Percentiles rank a stretch among this genome's conserved stretches.
Conservation (phyloP, 164 flowering plant genomes). For the Sextonia rubra region DNA sequence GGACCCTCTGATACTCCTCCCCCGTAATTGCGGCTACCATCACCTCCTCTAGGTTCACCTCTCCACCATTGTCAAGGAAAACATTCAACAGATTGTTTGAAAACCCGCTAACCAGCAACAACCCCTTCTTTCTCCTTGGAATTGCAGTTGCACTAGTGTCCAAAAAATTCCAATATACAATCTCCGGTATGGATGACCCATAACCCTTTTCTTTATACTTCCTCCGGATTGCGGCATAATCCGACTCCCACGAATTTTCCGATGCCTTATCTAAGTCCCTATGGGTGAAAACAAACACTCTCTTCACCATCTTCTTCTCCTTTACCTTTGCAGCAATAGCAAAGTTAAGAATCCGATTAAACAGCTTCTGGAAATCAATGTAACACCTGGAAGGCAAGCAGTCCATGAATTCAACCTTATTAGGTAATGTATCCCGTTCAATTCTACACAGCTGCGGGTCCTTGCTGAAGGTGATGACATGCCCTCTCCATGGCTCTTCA, state of each 20-base stretch:
- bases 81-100: constrained; percentile 46
- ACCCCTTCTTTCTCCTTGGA: constrained; percentile 27
- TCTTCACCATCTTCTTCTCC: constrained; percentile 33
- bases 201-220: constrained; percentile 33
- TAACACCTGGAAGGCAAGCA: constrained; percentile 24
- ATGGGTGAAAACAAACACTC: constrained; percentile 52
- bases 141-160: constrained; percentile 42
- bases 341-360: constrained; percentile 23
- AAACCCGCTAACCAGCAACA: constrained; percentile 48
- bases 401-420: constrained; percentile 15
- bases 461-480: constrained; percentile 26
- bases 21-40: constrained; percentile 38
- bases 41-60: constrained; percentile 26
- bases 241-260: constrained; percentile 17
- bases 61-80: constrained; percentile 38
- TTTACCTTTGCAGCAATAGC: constrained; percentile 14
- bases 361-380: constrained; percentile 30
- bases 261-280: constrained; percentile 57
- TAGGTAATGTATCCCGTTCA: constrained; percentile 12
- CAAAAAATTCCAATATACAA: constrained; percentile 50
- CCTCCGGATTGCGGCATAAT: constrained; percentile 34
- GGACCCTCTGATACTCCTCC: constrained; percentile 34
- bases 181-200: constrained; percentile 34
- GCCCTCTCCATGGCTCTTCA: constrained; percentile 32
- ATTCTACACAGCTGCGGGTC: constrained; percentile 24